Conservation (phyloP, 176 grass and related monocot genomes). For the Microstegium vimineum region DNA sequence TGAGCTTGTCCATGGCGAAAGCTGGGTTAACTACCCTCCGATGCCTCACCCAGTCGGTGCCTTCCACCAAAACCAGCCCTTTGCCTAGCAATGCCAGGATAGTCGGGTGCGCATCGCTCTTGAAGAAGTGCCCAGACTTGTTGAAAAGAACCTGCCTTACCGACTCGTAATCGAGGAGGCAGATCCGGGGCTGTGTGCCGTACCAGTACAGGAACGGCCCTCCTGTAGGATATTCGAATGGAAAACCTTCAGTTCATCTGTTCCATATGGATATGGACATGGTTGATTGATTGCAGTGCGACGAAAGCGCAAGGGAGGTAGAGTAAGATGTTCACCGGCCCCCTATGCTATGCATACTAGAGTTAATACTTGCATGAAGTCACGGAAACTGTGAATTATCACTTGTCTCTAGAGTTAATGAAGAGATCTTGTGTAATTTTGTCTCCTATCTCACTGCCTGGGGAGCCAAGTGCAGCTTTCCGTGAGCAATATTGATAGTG, state of each 20-base stretch:
- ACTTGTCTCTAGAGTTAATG: background rate
- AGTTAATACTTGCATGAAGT: background rate
- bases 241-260: too few species aligned
- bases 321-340: background rate
- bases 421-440: background rate
- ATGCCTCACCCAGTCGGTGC: conserved; percentile 46
- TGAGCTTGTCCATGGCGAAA: conserved; percentile 61
- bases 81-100: conserved; percentile 40
- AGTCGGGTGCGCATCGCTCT: conserved; percentile 26
- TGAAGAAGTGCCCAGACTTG: conserved; percentile 36
- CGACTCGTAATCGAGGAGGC: conserved; percentile 31
- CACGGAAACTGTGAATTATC: background rate
- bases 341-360: background rate
- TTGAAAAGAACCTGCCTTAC: conserved; percentile 44
- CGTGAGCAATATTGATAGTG: background rate
- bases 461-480: background rate
- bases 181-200: conserved; percentile 27
- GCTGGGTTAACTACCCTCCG: conserved; percentile 39
- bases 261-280: too few species aligned
- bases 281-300: too few species aligned
- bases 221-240: too few species aligned
- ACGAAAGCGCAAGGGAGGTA: too few species aligned
- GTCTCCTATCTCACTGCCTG: background rate
- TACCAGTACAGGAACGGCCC: conserved; percentile 46
- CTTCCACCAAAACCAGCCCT: conserved; percentile 43